Base-by-base conservation (phyloP, 495 filamentous ascomycete species). In the Astrocystis sublimbata region DNA sequence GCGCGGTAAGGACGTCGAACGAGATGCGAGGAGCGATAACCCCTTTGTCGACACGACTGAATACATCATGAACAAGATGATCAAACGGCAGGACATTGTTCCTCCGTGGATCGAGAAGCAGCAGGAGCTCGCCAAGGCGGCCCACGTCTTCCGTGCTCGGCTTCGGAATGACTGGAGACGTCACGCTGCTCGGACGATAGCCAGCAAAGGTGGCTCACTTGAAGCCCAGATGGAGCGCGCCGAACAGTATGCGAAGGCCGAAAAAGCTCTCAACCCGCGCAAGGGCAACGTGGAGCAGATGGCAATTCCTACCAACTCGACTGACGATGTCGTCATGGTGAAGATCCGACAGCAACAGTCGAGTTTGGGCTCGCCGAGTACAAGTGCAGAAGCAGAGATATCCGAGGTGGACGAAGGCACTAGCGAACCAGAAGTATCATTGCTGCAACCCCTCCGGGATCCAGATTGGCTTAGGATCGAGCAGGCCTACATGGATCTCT, bases 11-110 rank as follows among this genome's bases (percentile, higher is more conserved):
- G 87, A 85, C 13, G 80, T 91, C 1, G 85, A 93, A 73, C 78
- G 87, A 19, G 93, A 97, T 70, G 78, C 92, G 53, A 88, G 91
- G 68, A 90, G 90, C 2, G 88, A 87, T 63, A 94, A 87, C 68
- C 92, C 96, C 0, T 98, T 94, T 71, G 82, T 98, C 35, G 92
- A 98, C 71, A 98, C 94, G 1, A 98, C 96, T 0, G 93, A 97
- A 74, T 97, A 97, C 71, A 91, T 98, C 66, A 88, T 98, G 88
- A 98, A 98, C 73, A 96, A 96, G 76, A 97, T 98, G 71, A 97
- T 98, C 63, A 89, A 97, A 76, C 89, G 90, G 58, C 94, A 98
- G 72, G 94, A 90, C 9, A 86, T 91, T 45, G 86, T 89, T 3
- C 89, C 89, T 0, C 89, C 88, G 0, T 92, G 89, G 96, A 97